Percentiles rank a stretch among this genome's conserved stretches.
Evolutionary conservation across 345 rosid genomes (phyloP).

Genomic region (Aethionema arabicum): DNA sequence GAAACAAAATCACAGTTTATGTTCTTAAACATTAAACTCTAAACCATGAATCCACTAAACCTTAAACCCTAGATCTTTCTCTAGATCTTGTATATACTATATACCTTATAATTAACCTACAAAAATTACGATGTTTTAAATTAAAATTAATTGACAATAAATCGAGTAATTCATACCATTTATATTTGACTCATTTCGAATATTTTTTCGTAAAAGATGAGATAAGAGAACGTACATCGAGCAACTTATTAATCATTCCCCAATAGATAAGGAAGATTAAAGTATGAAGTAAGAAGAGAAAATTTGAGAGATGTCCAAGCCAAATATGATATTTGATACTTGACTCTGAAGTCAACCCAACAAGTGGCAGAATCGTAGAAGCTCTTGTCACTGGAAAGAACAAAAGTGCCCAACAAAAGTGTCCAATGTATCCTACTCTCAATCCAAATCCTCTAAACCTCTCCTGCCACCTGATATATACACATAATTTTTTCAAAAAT

Average conservation of each 20-base stretch:
- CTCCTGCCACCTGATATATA: slow-evolving; percentile 51
- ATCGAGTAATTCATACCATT: too few relatives aligned
- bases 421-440: slow-evolving; percentile 57
- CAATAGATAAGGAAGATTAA: slow-evolving; percentile 55
- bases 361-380: slow-evolving; percentile 55
- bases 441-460: slow-evolving; percentile 53
- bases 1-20: too few relatives aligned
- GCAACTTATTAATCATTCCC: slow-evolving; percentile 49
- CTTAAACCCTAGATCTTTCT: too few relatives aligned
- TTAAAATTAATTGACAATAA: too few relatives aligned
- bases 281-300: slow-evolving; percentile 45
- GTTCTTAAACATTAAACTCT: too few relatives aligned
- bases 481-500: not conserved
- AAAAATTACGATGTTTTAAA: too few relatives aligned
- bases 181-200: too few relatives aligned
- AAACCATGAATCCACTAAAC: too few relatives aligned
- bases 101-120: too few relatives aligned
- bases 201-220: too few relatives aligned
- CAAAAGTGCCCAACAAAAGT: slow-evolving; percentile 68
- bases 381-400: slow-evolving; percentile 67
- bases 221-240: slow-evolving; percentile 33
- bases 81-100: too few relatives aligned
- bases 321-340: slow-evolving; percentile 72
- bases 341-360: slow-evolving; percentile 64
- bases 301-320: slow-evolving; percentile 65